phyloP scores from a whole-genome alignment of 1,284 basidiomycete species.

The Ceratobasidium sp. region DNA sequence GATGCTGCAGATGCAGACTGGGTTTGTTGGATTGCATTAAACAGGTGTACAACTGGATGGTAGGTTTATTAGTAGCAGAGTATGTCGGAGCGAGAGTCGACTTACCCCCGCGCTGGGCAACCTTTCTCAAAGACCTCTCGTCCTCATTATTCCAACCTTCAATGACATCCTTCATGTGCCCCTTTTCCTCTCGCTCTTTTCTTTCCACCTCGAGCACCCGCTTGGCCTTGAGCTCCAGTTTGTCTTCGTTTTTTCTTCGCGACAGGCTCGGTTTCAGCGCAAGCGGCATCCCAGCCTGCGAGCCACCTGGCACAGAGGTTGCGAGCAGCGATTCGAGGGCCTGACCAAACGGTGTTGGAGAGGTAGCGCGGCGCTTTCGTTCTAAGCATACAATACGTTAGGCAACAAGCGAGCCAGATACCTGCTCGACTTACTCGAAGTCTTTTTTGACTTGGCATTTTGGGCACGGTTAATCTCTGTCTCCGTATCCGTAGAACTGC shows the following conservation, averaged over 20 bases:
- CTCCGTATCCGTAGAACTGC: slow-evolving; percentile 58
- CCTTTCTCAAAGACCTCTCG: slow-evolving; percentile 75
- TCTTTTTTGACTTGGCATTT: slow-evolving; percentile 73
- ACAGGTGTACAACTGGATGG: slow-evolving; percentile 72
- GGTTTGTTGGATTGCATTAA: slow-evolving; percentile 81
- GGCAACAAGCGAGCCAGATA: background rate
- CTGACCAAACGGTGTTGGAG: slow-evolving; percentile 72
- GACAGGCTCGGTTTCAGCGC: slow-evolving; percentile 76
- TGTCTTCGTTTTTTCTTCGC: slow-evolving; percentile 71
- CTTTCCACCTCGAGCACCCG: slow-evolving; percentile 70
- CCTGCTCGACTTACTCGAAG: slow-evolving; percentile 56
- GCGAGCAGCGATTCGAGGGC: slow-evolving; percentile 71
- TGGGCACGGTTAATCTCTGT: slow-evolving; percentile 64
- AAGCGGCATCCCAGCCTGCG: slow-evolving; percentile 69
- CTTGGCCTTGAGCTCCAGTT: slow-evolving; percentile 70
- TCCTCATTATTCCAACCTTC: slow-evolving; percentile 82
- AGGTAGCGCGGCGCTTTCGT: slow-evolving; percentile 77
- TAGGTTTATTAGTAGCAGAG: background rate
- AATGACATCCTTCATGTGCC: slow-evolving; percentile 74
- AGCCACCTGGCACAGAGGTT: slow-evolving; percentile 57
- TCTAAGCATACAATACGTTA: slow-evolving; percentile 49
- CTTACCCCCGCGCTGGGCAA: slow-evolving; percentile 81
- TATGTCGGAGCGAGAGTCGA: slow-evolving; percentile 15
- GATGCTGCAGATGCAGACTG: slow-evolving; percentile 62
- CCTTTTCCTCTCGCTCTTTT: slow-evolving; percentile 77